Base-by-base conservation (phyloP, 371 early-diverging fungal species). In the Apophysomyces sp. region DNA sequence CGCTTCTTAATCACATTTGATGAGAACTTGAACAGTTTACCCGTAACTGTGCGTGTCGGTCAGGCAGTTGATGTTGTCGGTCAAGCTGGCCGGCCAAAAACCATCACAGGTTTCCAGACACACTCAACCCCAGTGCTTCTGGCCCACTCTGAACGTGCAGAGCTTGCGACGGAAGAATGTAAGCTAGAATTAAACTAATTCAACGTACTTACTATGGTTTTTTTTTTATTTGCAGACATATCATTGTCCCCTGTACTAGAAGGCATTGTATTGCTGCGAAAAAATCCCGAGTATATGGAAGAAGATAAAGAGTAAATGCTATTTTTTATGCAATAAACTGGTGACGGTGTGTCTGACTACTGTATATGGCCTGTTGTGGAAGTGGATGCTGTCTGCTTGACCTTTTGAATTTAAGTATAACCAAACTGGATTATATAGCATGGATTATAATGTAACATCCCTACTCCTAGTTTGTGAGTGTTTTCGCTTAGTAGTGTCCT, bases 41-140 rank as follows among this genome's bases (percentile, higher is more conserved):
- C 91, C 9, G 91, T 89, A 29, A 90, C 92, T 21, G 94, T 98
- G 29, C 94, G 98, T 66, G 99, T 99, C 24, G 99, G 99, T 56
- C 98, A 96, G 65, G 97, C 98, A 13, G 98, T 99, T 28, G 99
- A 99, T 76, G 94, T 93, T 2, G 99, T 99, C 29, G 99, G 99
- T 30, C 97, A 99, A 76, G 98, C 98, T 1, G 99, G 99, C 37
- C 86, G 94, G 58, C 99, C 99, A 58, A 98, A 97, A 83, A 96
- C 96, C 0, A 95, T 99, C 61, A 94, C 98, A 2, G 99, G 99
- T 24, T 97, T 98, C 89, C 99, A 99, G 75, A 96, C 98, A 54
- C 98, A 99, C 72, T 87, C 94, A 21, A 96, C 98, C 28, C 99
- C 99, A 2, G 98, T 99, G 15, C 81, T 99, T 66, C 77, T 99